These are phyloP conservation scores for Esteya vermicola DNA, from an alignment of 2,329 filamentous ascomycete genomes.

Conservation along the genomic window DNA sequence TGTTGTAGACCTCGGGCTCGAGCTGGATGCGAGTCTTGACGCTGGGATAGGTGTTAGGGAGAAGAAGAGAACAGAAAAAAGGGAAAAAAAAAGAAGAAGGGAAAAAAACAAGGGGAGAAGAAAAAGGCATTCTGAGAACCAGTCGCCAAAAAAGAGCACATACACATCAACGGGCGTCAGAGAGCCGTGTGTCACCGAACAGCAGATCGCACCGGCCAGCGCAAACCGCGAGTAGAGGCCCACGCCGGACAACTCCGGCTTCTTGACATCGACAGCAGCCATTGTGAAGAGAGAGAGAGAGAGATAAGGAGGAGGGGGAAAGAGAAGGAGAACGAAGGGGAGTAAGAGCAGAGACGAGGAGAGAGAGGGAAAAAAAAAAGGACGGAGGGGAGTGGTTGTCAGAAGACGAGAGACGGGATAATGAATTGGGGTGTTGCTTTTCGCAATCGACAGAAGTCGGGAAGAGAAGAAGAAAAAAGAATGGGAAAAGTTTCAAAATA, in stretches of 20 bases:
- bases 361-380: background rate
- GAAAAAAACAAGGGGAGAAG: background rate
- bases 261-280: constrained; percentile 30
- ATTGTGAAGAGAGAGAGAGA: constrained; percentile 21
- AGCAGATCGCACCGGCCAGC: constrained; percentile 95
- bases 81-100: background rate
- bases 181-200: constrained; percentile 91
- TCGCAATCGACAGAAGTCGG: background rate
- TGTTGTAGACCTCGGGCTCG: constrained; percentile 69
- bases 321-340: constrained; percentile 16
- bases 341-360: constrained; percentile 8
- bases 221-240: constrained; percentile 90
- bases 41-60: constrained; percentile 27
- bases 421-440: background rate
- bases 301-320: constrained; percentile 1
- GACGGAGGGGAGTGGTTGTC: too few relatives aligned
- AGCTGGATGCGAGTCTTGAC: constrained; percentile 83
- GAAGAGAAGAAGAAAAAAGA: constrained; percentile 1
- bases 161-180: constrained; percentile 99
- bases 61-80: background rate
- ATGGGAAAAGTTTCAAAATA: background rate
- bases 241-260: constrained; percentile 32
- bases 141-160: constrained; percentile 25
- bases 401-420: constrained; percentile 4
- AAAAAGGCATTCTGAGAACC: background rate